phyloP scores from a whole-genome alignment of 495 filamentous ascomycete species.

The Achaetomiella virescens region DNA sequence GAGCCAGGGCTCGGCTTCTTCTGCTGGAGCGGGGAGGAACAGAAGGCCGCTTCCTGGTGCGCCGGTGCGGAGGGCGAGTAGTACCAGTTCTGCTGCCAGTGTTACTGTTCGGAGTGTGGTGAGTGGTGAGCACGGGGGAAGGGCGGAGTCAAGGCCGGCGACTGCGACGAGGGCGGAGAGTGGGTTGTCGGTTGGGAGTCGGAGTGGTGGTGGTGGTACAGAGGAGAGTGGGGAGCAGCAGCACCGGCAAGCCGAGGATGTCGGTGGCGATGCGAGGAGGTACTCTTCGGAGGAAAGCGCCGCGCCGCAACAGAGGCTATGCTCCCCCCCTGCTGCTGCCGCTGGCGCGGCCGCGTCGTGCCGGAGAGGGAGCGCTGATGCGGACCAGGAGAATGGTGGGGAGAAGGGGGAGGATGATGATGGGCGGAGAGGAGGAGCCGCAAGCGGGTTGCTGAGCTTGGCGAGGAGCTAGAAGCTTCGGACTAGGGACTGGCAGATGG shows the following conservation, averaged over 20 bases:
- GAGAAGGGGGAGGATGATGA: background rate
- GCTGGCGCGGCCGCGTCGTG: too few relatives aligned
- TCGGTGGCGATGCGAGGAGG: background rate
- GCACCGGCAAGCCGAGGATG: background rate
- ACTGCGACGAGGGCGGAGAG: background rate
- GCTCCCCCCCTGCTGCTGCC: too few relatives aligned
- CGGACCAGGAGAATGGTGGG: background rate
- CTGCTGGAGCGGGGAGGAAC: background rate
- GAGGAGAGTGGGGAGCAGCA: background rate
- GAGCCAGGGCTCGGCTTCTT: background rate
- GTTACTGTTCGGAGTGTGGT: background rate
- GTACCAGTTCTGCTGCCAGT: background rate
- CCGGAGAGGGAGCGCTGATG: background rate
- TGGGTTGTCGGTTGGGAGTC: background rate
- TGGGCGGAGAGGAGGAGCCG: slow-evolving; percentile 21
- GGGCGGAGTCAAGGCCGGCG: background rate
- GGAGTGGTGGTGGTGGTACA: background rate
- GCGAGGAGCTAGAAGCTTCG: slow-evolving; percentile 18
- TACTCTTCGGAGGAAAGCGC: background rate
- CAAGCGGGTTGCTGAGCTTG: slow-evolving; percentile 32
- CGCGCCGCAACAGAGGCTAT: background rate
- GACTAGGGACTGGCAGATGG: background rate
- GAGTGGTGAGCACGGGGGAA: background rate
- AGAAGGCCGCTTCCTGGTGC: background rate
- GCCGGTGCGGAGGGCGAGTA: slow-evolving; percentile 1